Percentiles rank a stretch among this genome's conserved stretches.
Conservation (phyloP, 2,329 filamentous ascomycete genomes). For the Ceratocystis colombiana region DNA sequence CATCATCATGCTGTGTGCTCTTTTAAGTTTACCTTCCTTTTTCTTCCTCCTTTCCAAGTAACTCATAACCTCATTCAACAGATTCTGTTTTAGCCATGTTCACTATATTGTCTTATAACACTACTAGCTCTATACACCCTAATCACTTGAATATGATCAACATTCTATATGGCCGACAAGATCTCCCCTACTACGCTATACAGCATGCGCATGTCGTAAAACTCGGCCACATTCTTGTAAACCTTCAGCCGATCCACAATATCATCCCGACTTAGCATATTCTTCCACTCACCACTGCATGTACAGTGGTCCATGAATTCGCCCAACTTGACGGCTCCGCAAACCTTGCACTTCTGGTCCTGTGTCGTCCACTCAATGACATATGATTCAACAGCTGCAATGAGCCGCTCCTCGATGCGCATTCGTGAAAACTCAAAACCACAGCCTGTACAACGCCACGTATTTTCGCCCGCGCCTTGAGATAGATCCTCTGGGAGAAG, state of each 20-base stretch:
- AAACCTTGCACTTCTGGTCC: slow-evolving; percentile 69
- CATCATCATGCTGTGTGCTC: too few species aligned
- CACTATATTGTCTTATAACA: not conserved
- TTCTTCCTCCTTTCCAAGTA: too few species aligned
- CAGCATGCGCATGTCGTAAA: slow-evolving; percentile 75
- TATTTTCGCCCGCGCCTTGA: slow-evolving; percentile 32
- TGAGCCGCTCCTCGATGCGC: slow-evolving; percentile 70
- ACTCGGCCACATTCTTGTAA: slow-evolving; percentile 62
- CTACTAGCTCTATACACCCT: not conserved
- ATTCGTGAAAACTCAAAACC: slow-evolving; percentile 65
- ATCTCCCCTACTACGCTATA: slow-evolving; percentile 61
- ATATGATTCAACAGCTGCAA: slow-evolving; percentile 64
- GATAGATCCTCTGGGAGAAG: slow-evolving; percentile 48
- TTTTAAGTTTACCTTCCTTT: too few species aligned
- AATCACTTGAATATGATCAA: not conserved
- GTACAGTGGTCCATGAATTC: slow-evolving; percentile 96
- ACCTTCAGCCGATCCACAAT: slow-evolving; percentile 57
- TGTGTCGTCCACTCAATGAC: slow-evolving; percentile 77
- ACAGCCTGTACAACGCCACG: slow-evolving; percentile 73
- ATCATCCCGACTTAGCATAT: slow-evolving; percentile 57
- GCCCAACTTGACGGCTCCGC: slow-evolving; percentile 67
- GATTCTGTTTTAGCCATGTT: too few species aligned
- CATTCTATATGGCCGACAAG: slow-evolving; percentile 36
- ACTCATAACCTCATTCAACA: too few species aligned
- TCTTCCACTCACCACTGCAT: slow-evolving; percentile 78